Base-by-base conservation (phyloP, 768 basidiomycete species). In the Galerina sulciceps region DNA sequence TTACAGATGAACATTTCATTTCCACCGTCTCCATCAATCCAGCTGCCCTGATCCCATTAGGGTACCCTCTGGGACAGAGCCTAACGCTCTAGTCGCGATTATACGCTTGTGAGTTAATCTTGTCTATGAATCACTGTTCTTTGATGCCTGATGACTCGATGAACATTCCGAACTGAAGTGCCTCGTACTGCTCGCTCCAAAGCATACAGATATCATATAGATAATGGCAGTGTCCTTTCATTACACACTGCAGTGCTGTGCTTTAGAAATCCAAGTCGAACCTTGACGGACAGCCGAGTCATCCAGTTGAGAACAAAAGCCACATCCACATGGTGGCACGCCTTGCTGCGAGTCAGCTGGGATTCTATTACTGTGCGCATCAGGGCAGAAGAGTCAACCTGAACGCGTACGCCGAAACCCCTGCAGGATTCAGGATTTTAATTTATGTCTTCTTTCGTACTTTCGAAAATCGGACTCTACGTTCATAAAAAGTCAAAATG, bases 11-110 rank as follows among this genome's bases (percentile, higher is more conserved):
- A 57, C 51, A 62, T 55, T 67, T 67, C 63, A 67, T 62, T 64
- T 64, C 57, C 54, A 38, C 41, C 47, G 56, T 65, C 57, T 65
- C 63, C 63, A 65, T 65, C 60, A 61, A 61, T 65, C 53, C 44
- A 53, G 43, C 43, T 59, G 38, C 54, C 41, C 58, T 45, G 36
- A 55, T 60, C 53, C 45, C 51, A 40, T 38, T 35, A 42, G 10
- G 46, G 42, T 41, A 43, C 47, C 20, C 44, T 48, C 40, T 63
- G 55, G 31, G 26, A 59, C 26, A 47, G 37, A 55, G 56, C 59
- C 60, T 38, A 37, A 43, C 52, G 49, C 59, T 48, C 17, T 53
- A 45, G 57, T 31, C 53, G 55, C 53, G 53, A 55, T 60, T 55
- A 53, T 59, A 53, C 55, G 55, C 58, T 46, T 62, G 60, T 58